Evolutionary conservation across 2,329 filamentous ascomycete genomes (phyloP), one percentile per base, ranked within the genome.

Genomic region (Neurospora crassa): DNA sequence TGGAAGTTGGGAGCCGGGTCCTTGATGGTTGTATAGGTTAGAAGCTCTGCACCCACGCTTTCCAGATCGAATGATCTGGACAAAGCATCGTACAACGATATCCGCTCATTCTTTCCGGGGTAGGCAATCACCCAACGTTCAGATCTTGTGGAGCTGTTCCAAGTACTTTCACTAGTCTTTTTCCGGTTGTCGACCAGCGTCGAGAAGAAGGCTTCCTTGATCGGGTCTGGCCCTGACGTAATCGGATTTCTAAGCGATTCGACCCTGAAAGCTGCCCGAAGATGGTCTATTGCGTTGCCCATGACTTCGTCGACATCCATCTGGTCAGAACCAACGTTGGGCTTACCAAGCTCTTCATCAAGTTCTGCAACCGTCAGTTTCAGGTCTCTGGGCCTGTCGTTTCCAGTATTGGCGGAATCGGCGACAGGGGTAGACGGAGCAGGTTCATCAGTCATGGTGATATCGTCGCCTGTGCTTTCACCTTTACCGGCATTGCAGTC

Each of bases 291-390:
- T 37, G 97, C 92, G 77, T 95, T 96, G 72, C 93, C 93, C 83
- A 97, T 94, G 67, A 97, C 95, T 80, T 99, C 96, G 14, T 94
- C 94, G 5, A 97, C 95, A 81, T 99, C 96, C 81, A 99, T 94
- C 78, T 99, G 96, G 42, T 93, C 84, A 0, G 87, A 76, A 3
- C 81, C 81, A 63, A 76, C 70, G 73, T 77, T 79, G 74, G 74
- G 73, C 70, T 78, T 75, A 69, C 76, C 74, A 16, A 76, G 73
- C 43, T 76, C 74, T 11, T 37, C 72, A 7, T 73, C 74, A 16
- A 77, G 72, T 69, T 76, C 74, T 45, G 75, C 74, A 29, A 76
- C 71, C 18, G 71, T 76, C 41, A 74, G 71, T 67, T 74, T 75
- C 10, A 74, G 76, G 40, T 70, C 71, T 12, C 70, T 72, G 18